Evolutionary conservation across 192 early-diverging fungal genomes (phyloP), one percentile per base, ranked within the genome.

Genomic region (Pilaira anomala): DNA sequence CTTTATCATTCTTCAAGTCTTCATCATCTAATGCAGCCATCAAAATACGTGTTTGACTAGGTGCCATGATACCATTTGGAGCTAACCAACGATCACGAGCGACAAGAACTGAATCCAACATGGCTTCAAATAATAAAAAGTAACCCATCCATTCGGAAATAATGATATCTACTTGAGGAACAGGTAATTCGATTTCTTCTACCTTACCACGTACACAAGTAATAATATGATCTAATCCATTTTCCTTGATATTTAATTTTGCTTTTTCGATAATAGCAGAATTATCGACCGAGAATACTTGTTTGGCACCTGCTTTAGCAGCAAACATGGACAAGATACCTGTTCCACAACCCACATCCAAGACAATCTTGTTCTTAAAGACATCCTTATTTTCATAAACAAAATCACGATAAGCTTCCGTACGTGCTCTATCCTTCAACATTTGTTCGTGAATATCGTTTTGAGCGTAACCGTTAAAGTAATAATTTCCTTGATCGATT

Each of bases 391-490:
- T 95, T 57, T 87, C 73, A 78, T 91, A 92, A 24, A 93, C 85
- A 54, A 87, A 90, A 56, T 89, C 84, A 51, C 90, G 83, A 76
- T 93, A 94, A 36, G 81, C 80, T 51, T 90, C 84, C 13, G 92
- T 94, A 25, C 91, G 82, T 42, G 92, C 87, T 42, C 74, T 66
- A 61, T 93, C 91, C 70, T 95, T 93, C 48, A 95, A 71, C 93
- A 95, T 95, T 57, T 87, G 84, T 80, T 92, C 61, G n/a, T 69
- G 68, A 19, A 69, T 69, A 52, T 69, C 68, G 69, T 91, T 94
- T 78, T 93, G 89, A n/a, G 96, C 92, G 76, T 97, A 98, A 49
- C 93, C 95, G 82, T 97, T 92, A 82, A 96, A 98, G 84, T 98
- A 98, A 77, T 96, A 96, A 77, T 93, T 73, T 52, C 55, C 59